Percentiles rank a stretch among this genome's conserved stretches.
phyloP scores from a whole-genome alignment of 2,329 filamentous ascomycete species.

The Exophiala calicioides region DNA sequence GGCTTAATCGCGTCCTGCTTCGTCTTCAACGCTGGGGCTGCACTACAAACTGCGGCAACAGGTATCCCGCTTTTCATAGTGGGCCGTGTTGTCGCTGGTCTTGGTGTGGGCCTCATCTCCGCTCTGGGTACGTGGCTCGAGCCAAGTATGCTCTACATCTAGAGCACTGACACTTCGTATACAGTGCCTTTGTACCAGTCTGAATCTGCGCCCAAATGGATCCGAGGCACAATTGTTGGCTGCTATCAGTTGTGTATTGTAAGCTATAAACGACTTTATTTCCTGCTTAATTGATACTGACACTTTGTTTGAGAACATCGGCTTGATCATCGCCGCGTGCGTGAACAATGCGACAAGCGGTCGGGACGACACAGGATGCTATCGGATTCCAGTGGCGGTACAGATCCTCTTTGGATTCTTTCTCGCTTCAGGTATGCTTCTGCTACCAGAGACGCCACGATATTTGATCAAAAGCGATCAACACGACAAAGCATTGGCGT shows the following conservation, averaged over 20 bases:
- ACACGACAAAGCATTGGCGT: conserved; percentile 62
- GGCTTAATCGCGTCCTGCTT: too few relatives aligned
- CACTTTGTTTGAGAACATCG: too few relatives aligned
- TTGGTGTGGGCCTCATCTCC: conserved; percentile 82
- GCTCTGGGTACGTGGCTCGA: conserved; percentile 69
- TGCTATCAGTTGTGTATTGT: conserved; percentile 71
- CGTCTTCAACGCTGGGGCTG: conserved; percentile 64
- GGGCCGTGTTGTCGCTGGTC: conserved; percentile 77
- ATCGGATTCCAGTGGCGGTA: conserved; percentile 74
- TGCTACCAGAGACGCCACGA: conserved; percentile 63
- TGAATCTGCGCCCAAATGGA: conserved; percentile 63
- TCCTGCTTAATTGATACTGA: too few relatives aligned
- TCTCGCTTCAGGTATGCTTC: conserved; percentile 57
- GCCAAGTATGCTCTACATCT: too few relatives aligned
- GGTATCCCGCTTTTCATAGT: conserved; percentile 74
- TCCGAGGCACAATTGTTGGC: conserved; percentile 51
- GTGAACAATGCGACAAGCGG: conserved; percentile 67
- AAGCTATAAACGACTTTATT: too few relatives aligned
- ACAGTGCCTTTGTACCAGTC: conserved; percentile 85
- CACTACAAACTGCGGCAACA: conserved; percentile 62
- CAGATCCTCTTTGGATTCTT: conserved; percentile 55
- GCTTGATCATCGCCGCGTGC: conserved; percentile 67
- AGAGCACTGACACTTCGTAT: conserved; percentile 39
- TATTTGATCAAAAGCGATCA: conserved; percentile 75
- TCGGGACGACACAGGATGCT: conserved; percentile 63